Percentiles rank a stretch among this genome's conserved stretches.
phyloP scores from a whole-genome alignment of 2,329 filamentous ascomycete species.

The Curvularia sp. region DNA sequence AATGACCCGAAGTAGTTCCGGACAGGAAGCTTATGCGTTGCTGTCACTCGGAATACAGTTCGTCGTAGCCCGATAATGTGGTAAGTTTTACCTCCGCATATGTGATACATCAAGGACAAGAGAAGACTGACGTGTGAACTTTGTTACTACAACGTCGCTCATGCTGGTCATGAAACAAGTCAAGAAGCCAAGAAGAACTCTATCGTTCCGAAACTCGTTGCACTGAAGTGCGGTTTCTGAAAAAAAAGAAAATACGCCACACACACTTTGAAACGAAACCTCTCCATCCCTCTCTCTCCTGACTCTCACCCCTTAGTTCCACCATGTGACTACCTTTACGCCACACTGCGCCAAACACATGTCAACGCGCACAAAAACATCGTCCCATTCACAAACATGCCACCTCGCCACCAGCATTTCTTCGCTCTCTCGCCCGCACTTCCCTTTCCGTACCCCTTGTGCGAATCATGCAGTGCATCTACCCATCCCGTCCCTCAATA shows the following conservation, averaged over 20 bases:
- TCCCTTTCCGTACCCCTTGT: neutral
- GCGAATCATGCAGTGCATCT: neutral
- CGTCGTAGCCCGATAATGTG: neutral
- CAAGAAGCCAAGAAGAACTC: neutral
- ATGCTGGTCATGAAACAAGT: neutral
- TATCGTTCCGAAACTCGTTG: neutral
- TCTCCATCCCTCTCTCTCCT: no score
- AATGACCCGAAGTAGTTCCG: neutral
- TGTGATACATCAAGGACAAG: neutral
- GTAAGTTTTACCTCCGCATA: neutral
- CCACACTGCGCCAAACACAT: neutral
- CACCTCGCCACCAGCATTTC: no score
- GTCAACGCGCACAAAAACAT: neutral
- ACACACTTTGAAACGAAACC: neutral
- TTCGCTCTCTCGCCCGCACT: neutral
- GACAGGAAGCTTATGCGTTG: neutral
- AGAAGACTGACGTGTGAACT: neutral
- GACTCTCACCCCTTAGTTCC: neutral
- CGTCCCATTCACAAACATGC: neutral
- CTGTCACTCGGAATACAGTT: neutral
- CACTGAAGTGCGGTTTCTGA: neutral
- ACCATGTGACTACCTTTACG: neutral
- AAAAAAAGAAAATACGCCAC: neutral
- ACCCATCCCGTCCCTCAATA: neutral
- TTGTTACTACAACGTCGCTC: neutral